Percentiles rank a stretch among this genome's conserved stretches.
phyloP scores from a whole-genome alignment of 2,329 filamentous ascomycete genomes.

The Colletotrichum acutatum region DNA sequence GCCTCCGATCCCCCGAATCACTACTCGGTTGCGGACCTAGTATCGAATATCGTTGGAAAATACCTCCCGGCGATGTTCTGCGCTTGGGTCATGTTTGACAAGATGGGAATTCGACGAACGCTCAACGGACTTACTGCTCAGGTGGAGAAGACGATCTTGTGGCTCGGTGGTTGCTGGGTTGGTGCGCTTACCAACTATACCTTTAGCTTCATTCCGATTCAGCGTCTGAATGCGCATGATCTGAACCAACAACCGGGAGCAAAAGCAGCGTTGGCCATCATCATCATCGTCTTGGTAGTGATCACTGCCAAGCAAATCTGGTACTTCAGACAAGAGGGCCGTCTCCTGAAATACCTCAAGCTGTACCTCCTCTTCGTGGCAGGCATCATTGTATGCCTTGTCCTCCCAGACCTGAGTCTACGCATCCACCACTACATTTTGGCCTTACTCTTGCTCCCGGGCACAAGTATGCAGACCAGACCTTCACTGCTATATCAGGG shows the following conservation, averaged over 20 bases:
- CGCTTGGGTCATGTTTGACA: conserved; percentile 87
- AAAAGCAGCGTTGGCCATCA: conserved; percentile 80
- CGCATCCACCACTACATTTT: conserved; percentile 97
- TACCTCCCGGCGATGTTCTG: conserved; percentile 90
- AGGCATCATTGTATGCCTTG: conserved; percentile 76
- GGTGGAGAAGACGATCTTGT: conserved; percentile 89
- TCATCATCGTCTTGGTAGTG: conserved; percentile 75
- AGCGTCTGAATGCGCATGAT: conserved; percentile 90
- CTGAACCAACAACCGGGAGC: conserved; percentile 90
- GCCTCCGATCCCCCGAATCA: conserved; percentile 86
- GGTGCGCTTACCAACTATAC: conserved; percentile 95
- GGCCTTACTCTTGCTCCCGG: conserved; percentile 85
- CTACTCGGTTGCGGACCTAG: conserved; percentile 73
- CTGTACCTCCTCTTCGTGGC: conserved; percentile 78
- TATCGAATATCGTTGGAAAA: conserved; percentile 82
- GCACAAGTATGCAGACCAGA: conserved; percentile 88
- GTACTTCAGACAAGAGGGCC: conserved; percentile 86
- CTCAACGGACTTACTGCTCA: conserved; percentile 81
- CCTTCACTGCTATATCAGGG: conserved; percentile 90
- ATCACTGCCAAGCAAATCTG: conserved; percentile 83
- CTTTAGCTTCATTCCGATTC: conserved; percentile 92
- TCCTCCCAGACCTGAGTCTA: conserved; percentile 80
- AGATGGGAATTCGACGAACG: conserved; percentile 79
- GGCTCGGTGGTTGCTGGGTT: conserved; percentile 91
- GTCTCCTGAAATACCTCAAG: conserved; percentile 80